Evolutionary conservation across 345 rosid species (phyloP), one percentile per base, ranked within the genome.

Genomic region (Rhizophora apiculata): DNA sequence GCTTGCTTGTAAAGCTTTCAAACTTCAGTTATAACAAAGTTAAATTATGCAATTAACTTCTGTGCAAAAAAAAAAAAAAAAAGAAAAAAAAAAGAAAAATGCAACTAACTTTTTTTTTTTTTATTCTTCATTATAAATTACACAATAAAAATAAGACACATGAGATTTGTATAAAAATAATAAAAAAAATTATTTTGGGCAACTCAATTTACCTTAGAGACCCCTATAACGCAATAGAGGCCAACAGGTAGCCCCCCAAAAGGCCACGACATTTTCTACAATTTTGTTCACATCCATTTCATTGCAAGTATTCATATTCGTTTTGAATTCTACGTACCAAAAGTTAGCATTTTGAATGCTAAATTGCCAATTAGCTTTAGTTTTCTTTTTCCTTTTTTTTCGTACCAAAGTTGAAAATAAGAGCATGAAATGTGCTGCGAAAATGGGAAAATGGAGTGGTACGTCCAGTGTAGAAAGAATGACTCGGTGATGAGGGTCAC

Each of bases 371-470:
- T 3, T 31, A 31, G 4, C 37, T 6, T 34, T 6, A 60, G 20
- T 31, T 60, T 4, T 60, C 21, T 2, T 24, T 24, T 24, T 24
- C 24, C 24, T 2, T 7, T 7, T 5, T 8, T 32, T 5, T 30
- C 1, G 20, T 31, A 32, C 13, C 34, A 61, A 16, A 2, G 9
- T 36, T 21, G 68, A 60, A 76, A 62, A 31, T 58, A 21, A 21
- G 30, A 55, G 66, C 54, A 57, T 64, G 62, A 39, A 39, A 24
- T 65, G 65, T 64, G 18, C n/a, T 48, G 49, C 26, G 31, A 21
- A 9, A 57, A 68, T 24, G 24, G 24, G 1, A 24, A 24, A 24
- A 0, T 68, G 56, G 59, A 32, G 27, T 1, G 43, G 13, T 6
- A 19, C 19, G 62, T 56, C 21, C 7, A 6, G 7, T n/a, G 46